A percentile compares a stretch with the other conserved stretches of the same genome.
Evolutionary conservation across 2,329 filamentous ascomycete species (phyloP).

Genomic region (Cryphonectria naterciae): DNA sequence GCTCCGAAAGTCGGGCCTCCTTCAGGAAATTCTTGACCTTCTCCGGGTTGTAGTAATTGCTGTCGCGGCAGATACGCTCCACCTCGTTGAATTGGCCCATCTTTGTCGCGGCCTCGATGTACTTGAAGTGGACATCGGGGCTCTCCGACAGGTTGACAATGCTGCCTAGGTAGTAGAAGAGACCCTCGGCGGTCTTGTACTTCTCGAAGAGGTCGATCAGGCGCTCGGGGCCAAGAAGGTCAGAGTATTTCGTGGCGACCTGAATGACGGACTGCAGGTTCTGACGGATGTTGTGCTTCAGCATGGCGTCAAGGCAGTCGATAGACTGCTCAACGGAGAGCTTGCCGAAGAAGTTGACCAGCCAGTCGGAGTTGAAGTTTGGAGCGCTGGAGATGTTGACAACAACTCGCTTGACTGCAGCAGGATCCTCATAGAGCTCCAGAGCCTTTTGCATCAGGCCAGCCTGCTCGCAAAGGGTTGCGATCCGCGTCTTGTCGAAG

Average conservation of each 20-base stretch:
- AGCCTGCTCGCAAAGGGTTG: constrained; percentile 89
- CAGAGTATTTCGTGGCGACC: constrained; percentile 96
- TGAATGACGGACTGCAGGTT: constrained; percentile 95
- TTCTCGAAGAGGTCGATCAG: constrained; percentile 96
- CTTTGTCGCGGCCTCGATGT: constrained; percentile 93
- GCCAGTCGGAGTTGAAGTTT: constrained; percentile 88
- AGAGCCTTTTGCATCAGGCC: constrained; percentile 84
- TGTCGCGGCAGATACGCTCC: constrained; percentile 95
- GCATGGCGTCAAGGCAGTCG: constrained; percentile 94
- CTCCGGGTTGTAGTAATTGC: constrained; percentile 85
- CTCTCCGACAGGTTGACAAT: constrained; percentile 98
- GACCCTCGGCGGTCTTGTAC: constrained; percentile 93
- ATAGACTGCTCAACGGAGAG: constrained; percentile 94
- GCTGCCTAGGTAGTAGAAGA: constrained; percentile 97
- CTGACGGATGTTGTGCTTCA: constrained; percentile 94
- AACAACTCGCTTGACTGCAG: constrained; percentile 86
- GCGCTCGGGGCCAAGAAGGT: constrained; percentile 83
- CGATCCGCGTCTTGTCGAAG: constrained; percentile 90
- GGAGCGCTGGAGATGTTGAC: constrained; percentile 81
- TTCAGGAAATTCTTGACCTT: constrained; percentile 99
- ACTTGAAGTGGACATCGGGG: constrained; percentile 97
- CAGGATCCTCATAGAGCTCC: constrained; percentile 92
- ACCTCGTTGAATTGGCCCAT: constrained; percentile 95
- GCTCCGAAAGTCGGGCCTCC: constrained; percentile 88
- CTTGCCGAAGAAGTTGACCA: constrained; percentile 90